A percentile compares a stretch with the other conserved stretches of the same genome.
These are phyloP conservation scores for Rehmannia glutinosa DNA, from an alignment of 257 asterid genomes.

Conservation along the genomic window DNA sequence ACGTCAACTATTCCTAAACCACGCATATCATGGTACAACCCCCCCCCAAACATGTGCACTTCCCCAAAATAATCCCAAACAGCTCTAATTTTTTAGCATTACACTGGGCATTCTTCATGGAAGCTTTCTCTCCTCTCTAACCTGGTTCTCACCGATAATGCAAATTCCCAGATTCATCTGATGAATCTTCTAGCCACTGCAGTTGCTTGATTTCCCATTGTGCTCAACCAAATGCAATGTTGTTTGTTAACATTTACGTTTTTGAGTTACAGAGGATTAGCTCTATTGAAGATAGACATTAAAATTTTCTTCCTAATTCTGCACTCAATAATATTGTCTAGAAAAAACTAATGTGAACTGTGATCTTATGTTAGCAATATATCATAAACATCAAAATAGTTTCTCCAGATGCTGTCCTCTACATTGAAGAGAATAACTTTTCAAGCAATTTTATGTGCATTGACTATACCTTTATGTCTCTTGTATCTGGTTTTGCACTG, in stretches of 20 bases:
- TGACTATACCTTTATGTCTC: constrained; percentile 74
- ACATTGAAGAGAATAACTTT: neutral
- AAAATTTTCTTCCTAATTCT: neutral
- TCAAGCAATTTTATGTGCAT: neutral
- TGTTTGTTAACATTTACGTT: neutral
- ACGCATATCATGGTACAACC: no score
- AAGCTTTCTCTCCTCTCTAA: neutral
- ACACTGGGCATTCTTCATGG: neutral
- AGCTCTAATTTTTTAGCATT: neutral
- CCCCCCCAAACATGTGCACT: no score
- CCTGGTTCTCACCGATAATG: neutral
- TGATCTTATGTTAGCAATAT: neutral
- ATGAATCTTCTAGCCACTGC: neutral
- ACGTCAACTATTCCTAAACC: neutral
- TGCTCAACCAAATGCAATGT: neutral
- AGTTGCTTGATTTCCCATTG: neutral
- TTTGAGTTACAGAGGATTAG: neutral
- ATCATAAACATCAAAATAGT: neutral
- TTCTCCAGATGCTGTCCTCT: neutral
- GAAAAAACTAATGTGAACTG: neutral
- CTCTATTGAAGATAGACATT: neutral
- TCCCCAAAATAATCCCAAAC: no score
- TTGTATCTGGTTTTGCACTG: constrained; percentile 98
- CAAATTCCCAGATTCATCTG: constrained; percentile 4
- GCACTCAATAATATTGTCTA: neutral